These are phyloP conservation scores for Rosellinia necatrix DNA, from an alignment of 2,329 filamentous ascomycete species.

Conservation along the genomic window DNA sequence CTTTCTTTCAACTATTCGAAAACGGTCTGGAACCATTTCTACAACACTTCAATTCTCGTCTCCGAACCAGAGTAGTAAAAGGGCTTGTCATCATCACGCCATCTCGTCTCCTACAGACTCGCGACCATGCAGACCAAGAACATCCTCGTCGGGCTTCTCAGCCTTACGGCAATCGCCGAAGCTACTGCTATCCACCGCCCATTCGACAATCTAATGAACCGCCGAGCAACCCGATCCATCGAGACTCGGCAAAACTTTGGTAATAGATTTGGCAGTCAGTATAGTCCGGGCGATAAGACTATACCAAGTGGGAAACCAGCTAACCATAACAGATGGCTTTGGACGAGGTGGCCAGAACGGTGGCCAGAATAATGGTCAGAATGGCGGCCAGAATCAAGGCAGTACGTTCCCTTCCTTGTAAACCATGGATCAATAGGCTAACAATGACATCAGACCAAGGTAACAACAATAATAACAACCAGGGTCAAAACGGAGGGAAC, in stretches of 20 bases:
- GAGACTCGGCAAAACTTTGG: constrained; percentile 48
- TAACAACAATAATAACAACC: constrained; percentile 30
- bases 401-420: not conserved
- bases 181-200: constrained; percentile 50
- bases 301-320: not conserved
- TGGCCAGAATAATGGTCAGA: not conserved
- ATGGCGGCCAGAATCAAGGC: not conserved
- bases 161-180: constrained; percentile 51
- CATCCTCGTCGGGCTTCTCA: constrained; percentile 53
- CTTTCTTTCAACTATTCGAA: constrained; percentile 47
- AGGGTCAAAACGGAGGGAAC: constrained; percentile 25
- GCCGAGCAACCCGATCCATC: constrained; percentile 41
- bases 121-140: constrained; percentile 56
- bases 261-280: constrained; percentile 26
- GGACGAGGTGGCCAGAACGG: not conserved
- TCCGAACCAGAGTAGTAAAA: constrained; percentile 29
- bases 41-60: constrained; percentile 36
- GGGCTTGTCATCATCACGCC: constrained; percentile 22
- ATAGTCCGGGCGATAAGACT: not conserved
- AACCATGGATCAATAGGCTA: not conserved
- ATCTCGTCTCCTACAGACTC: constrained; percentile 25
- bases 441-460: constrained; percentile 18
- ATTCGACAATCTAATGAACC: constrained; percentile 38
- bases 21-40: constrained; percentile 58
- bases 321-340: constrained; percentile 1